Conservation (phyloP, 257 asterid species). For the Gynochthodes officinalis region DNA sequence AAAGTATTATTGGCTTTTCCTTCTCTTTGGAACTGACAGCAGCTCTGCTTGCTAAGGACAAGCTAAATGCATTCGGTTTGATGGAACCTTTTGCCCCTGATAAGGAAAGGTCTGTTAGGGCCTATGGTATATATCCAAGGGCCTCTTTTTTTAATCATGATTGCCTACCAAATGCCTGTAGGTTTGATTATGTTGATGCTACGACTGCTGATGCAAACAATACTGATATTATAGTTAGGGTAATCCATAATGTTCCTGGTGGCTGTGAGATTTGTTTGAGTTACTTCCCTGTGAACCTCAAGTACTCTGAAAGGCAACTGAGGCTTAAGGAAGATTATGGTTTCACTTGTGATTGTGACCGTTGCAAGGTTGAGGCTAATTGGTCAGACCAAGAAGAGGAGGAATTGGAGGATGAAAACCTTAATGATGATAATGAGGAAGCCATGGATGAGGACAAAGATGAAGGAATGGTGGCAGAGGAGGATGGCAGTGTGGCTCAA, state of each 20-base stretch:
- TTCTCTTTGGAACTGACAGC: conserved; percentile 58
- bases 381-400: conserved; percentile 83
- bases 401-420: conserved; percentile 33
- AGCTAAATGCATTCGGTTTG: conserved; percentile 79
- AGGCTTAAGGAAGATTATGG: conserved; percentile 88
- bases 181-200: conserved; percentile 80
- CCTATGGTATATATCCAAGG: conserved; percentile 73
- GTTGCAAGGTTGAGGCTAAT: conserved; percentile 88
- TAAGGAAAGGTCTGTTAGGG: conserved; percentile 75
- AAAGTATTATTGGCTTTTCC: conserved; percentile 33
- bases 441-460: conserved; percentile 55
- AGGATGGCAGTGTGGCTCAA: conserved; percentile 21
- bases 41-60: conserved; percentile 75
- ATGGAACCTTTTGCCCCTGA: conserved; percentile 60
- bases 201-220: conserved; percentile 25
- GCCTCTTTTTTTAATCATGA: conserved; percentile 94
- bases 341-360: conserved; percentile 73
- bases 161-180: conserved; percentile 93
- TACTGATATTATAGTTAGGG: conserved; percentile 61
- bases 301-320: conserved; percentile 72
- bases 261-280: conserved; percentile 83
- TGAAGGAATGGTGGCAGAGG: conserved; percentile 33
- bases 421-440: conserved; percentile 21
- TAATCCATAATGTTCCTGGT: conserved; percentile 68
- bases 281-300: conserved; percentile 82